Evolutionary conservation across 1,284 basidiomycete species (phyloP).

Genomic region (Rhodofomes roseus): DNA sequence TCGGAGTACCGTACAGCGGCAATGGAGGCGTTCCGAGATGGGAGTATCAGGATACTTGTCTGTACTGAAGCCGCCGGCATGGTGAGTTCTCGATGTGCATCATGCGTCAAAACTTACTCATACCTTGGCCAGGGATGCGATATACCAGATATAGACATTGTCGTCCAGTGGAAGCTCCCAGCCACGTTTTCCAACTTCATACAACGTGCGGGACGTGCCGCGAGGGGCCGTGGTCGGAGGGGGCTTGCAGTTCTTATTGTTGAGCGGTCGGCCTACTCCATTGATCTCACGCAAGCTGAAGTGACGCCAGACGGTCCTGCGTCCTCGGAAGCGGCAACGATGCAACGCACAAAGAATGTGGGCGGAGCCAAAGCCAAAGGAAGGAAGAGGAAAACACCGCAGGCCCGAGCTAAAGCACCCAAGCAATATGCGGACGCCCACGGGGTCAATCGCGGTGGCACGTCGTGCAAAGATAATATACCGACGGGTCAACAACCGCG

Average conservation of each 20-base stretch:
- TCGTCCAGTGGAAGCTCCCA: slow-evolving; percentile 24
- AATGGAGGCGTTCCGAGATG: slow-evolving; percentile 15
- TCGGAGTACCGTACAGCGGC: slow-evolving; percentile 11
- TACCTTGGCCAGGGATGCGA: slow-evolving; percentile 19
- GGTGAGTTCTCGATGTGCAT: slow-evolving; percentile 10
- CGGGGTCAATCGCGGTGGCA: background rate
- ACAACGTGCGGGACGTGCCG: slow-evolving; percentile 22
- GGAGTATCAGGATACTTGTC: slow-evolving; percentile 14
- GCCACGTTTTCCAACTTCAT: slow-evolving; percentile 19
- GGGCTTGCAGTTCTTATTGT: slow-evolving; percentile 22
- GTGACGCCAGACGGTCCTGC: no score
- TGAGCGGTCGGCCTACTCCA: slow-evolving; percentile 12
- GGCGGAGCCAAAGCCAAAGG: background rate
- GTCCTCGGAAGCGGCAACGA: no score
- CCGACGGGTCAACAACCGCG: background rate
- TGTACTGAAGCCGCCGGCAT: slow-evolving; percentile 29
- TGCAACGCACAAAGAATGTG: background rate
- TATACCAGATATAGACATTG: slow-evolving; percentile 20
- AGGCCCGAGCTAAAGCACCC: background rate
- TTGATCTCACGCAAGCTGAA: background rate
- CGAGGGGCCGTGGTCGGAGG: slow-evolving; percentile 7
- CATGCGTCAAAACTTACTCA: background rate
- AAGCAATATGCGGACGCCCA: background rate
- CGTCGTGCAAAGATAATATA: background rate
- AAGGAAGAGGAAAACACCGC: background rate